Percentiles rank a stretch among this genome's conserved stretches.
These are phyloP conservation scores for Rhodotorula taiwanensis DNA, from an alignment of 768 basidiomycete genomes.

Conservation along the genomic window DNA sequence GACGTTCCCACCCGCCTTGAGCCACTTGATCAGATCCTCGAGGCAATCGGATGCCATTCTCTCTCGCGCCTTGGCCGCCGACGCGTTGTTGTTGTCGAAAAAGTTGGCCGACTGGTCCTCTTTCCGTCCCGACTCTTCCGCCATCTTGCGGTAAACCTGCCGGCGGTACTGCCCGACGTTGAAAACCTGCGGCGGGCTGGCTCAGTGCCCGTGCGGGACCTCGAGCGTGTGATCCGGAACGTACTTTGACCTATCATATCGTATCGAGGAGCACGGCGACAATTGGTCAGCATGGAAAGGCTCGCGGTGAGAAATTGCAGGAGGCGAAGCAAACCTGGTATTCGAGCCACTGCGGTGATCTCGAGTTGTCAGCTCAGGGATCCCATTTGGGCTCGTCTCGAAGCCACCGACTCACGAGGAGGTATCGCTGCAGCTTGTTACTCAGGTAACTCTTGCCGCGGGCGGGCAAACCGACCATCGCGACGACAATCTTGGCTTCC, in stretches of 20 bases:
- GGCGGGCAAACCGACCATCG: conserved; percentile 98
- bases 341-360: conserved; percentile 74
- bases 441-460: conserved; percentile 96
- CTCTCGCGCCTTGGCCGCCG: conserved; percentile 71
- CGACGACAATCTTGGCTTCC: conserved; percentile 95
- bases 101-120: conserved; percentile 86
- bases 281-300: background rate
- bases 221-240: background rate
- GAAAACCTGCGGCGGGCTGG: conserved; percentile 73
- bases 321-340: conserved; percentile 63
- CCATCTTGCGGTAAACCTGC: conserved; percentile 65
- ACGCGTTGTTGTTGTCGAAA: conserved; percentile 77
- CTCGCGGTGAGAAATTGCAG: too few relatives aligned
- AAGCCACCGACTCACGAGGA: too few relatives aligned
- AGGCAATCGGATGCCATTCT: conserved; percentile 80
- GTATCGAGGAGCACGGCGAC: background rate
- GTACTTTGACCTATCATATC: conserved; percentile 16
- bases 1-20: conserved; percentile 88
- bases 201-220: conserved; percentile 41
- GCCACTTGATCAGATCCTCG: conserved; percentile 89
- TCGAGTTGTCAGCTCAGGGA: background rate
- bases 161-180: conserved; percentile 73
- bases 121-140: conserved; percentile 73
- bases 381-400: too few relatives aligned
- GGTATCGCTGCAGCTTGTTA: conserved; percentile 93